phyloP scores from a whole-genome alignment of 1,284 basidiomycete genomes.

The Pseudozyma sp. region DNA sequence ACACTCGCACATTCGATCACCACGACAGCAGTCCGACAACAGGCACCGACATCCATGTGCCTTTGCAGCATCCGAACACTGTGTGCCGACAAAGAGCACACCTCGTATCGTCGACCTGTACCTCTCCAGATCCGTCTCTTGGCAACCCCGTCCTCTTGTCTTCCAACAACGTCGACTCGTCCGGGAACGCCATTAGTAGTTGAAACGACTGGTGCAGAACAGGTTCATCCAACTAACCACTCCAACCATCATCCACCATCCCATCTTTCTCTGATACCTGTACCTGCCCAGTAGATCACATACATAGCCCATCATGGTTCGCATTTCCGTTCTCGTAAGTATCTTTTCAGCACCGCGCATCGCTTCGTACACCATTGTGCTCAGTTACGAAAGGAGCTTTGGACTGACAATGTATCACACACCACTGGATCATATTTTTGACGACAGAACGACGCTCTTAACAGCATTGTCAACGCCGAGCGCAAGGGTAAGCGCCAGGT shows the following conservation, averaged over 20 bases:
- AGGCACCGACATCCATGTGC: not conserved
- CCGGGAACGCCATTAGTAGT: constrained; percentile 46
- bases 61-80: not conserved
- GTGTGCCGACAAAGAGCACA: not conserved
- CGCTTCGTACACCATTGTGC: not conserved
- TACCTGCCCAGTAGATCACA: constrained; percentile 61
- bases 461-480: constrained; percentile 69
- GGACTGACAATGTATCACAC: constrained; percentile 1
- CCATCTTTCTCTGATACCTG: constrained; percentile 23
- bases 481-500: constrained; percentile 69
- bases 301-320: constrained; percentile 64
- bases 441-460: constrained; percentile 67
- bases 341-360: not conserved
- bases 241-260: constrained; percentile 1
- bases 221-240: constrained; percentile 44
- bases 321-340: constrained; percentile 68
- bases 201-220: constrained; percentile 52
- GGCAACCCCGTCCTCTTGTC: constrained; percentile 34
- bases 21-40: not conserved
- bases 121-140: constrained; percentile 52
- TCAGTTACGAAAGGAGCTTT: not conserved
- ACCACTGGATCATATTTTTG: not conserved
- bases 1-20: not conserved
- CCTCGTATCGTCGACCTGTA: constrained; percentile 34
- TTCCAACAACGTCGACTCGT: constrained; percentile 20